Percentiles rank a stretch among this genome's conserved stretches.
phyloP scores from a whole-genome alignment of 108 stramenopile genomes.

The Pseudonitzschia pungens region DNA sequence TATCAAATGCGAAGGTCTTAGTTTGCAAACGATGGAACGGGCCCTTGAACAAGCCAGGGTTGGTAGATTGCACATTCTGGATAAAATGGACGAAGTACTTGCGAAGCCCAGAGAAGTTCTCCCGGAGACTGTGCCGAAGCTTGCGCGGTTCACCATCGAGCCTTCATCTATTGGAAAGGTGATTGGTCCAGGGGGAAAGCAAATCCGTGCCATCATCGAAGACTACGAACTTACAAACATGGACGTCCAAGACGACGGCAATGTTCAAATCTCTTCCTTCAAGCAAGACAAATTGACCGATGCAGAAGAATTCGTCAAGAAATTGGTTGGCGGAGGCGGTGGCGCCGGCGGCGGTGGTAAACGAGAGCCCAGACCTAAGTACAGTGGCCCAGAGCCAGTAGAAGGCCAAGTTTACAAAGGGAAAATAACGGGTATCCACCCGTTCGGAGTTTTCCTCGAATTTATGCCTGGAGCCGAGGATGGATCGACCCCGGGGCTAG shows the following conservation, averaged over 20 bases:
- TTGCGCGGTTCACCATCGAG: conserved; percentile 53
- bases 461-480: conserved; percentile 85
- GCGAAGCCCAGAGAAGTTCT: conserved; percentile 47
- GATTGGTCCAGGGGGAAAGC: conserved; percentile 86
- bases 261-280: conserved; percentile 66
- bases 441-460: conserved; percentile 83
- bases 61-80: conserved; percentile 75
- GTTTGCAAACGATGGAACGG: conserved; percentile 68
- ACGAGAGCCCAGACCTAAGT: conserved; percentile 57
- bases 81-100: conserved; percentile 68
- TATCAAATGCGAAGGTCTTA: conserved; percentile 90
- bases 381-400: conserved; percentile 74
- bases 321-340: conserved; percentile 41
- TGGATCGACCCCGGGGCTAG: conserved; percentile 72
- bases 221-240: conserved; percentile 73
- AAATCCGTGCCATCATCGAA: conserved; percentile 84
- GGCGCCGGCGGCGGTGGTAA: conserved; percentile 35
- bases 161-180: conserved; percentile 74
- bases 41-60: conserved; percentile 84
- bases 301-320: conserved; percentile 66
- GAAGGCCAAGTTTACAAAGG: conserved; percentile 71
- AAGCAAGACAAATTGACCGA: conserved; percentile 59
- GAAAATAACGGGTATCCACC: conserved; percentile 77
- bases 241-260: conserved; percentile 67
- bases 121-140: conserved; percentile 69